These are phyloP conservation scores for Hygrocybe punicea DNA, from an alignment of 768 basidiomycete species.

Conservation along the genomic window DNA sequence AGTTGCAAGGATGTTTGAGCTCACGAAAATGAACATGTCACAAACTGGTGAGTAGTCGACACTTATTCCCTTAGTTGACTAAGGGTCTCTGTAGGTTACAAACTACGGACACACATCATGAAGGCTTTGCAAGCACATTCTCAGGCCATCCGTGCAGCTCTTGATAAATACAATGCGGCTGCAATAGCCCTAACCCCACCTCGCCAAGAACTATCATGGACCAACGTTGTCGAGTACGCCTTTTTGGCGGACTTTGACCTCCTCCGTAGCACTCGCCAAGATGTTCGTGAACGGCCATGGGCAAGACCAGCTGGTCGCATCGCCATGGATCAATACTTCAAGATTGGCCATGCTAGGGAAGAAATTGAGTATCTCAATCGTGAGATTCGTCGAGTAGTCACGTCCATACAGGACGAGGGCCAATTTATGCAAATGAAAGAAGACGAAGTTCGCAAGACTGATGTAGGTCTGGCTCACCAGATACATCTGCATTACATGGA, in stretches of 20 bases:
- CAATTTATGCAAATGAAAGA: not conserved
- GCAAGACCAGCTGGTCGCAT: conserved; percentile 13
- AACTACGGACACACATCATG: conserved; percentile 25
- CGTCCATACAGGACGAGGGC: conserved; percentile 14
- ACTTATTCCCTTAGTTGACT: not conserved
- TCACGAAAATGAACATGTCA: conserved; percentile 20
- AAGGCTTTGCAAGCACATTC: conserved; percentile 21
- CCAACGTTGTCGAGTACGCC: conserved; percentile 24
- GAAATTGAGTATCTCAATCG: conserved; percentile 22
- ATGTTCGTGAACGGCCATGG: conserved; percentile 17
- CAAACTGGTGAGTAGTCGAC: conserved; percentile 24
- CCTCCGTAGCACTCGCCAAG: conserved; percentile 16
- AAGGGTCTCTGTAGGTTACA: conserved; percentile 23
- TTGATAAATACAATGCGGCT: conserved; percentile 24
- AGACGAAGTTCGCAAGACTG: not conserved
- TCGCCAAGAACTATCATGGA: conserved; percentile 17
- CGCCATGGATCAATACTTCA: conserved; percentile 18
- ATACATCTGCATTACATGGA: conserved; percentile 3
- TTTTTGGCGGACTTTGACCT: conserved; percentile 26
- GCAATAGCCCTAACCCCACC: conserved; percentile 18
- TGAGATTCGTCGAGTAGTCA: conserved; percentile 20
- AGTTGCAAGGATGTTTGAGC: conserved; percentile 22
- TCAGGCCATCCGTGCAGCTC: conserved; percentile 21
- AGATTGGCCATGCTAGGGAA: conserved; percentile 21
- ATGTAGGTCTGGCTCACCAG: conserved; percentile 11